These are phyloP conservation scores for Termitomyces sp. DNA, from an alignment of 768 basidiomycete genomes.

Conservation along the genomic window DNA sequence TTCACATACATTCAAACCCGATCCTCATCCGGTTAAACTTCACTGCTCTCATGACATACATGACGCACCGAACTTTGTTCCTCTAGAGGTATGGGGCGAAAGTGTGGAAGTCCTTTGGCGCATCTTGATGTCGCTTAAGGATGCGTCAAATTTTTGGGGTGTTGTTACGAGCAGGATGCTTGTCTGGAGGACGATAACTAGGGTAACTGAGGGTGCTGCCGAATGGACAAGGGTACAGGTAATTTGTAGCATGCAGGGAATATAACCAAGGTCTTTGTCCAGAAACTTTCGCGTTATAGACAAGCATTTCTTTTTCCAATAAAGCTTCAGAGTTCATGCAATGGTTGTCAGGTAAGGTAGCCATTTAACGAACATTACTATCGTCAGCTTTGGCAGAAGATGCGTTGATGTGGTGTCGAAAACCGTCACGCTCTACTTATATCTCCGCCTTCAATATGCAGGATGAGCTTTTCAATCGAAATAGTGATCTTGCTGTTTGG, in stretches of 20 bases:
- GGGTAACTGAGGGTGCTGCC: slow-evolving; percentile 31
- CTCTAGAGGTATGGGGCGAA: slow-evolving; percentile 40
- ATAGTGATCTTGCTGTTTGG: too few relatives aligned
- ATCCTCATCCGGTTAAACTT: slow-evolving; percentile 16
- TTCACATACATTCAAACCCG: background rate
- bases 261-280: background rate
- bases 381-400: too few relatives aligned
- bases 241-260: slow-evolving; percentile 13
- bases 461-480: too few relatives aligned
- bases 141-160: slow-evolving; percentile 38
- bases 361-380: too few relatives aligned
- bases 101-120: slow-evolving; percentile 55
- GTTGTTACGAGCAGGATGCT: slow-evolving; percentile 48
- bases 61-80: slow-evolving; percentile 20
- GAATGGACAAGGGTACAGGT: slow-evolving; percentile 53
- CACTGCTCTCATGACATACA: slow-evolving; percentile 31
- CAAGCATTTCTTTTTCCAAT: too few relatives aligned
- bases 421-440: too few relatives aligned
- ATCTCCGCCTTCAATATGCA: too few relatives aligned
- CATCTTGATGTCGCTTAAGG: slow-evolving; percentile 34
- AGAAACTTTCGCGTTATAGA: too few relatives aligned
- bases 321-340: too few relatives aligned
- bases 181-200: slow-evolving; percentile 46
- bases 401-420: too few relatives aligned
- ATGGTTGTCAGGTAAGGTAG: too few relatives aligned